Base-by-base conservation (phyloP, 2,329 filamentous ascomycete species). In the Fusarium coicis region DNA sequence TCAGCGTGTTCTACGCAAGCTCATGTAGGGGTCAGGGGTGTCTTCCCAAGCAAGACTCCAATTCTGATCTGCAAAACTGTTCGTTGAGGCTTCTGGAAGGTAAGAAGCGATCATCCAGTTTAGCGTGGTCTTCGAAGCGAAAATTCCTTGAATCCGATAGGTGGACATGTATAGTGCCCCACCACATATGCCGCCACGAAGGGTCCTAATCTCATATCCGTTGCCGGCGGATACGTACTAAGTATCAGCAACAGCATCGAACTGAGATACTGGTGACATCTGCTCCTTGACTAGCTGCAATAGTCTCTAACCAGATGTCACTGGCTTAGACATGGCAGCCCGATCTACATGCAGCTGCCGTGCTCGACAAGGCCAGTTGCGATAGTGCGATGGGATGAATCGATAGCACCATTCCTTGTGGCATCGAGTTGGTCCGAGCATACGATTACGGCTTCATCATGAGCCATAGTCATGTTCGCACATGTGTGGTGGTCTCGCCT, bases 41-140 rank as follows among this genome's bases (percentile, higher is more conserved):
- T 67, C 43, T 49, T 52, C 46, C 39, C 44, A 40, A 40, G 46
- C 47, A 62, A 43, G 43, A 26, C 34, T 34, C 40, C 40, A 65
- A 68, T 71, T 49, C 58, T 62, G 74, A 73, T 75, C 63, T 70
- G 47, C 52, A 73, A 44, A 42, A 65, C 59, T 66, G 57, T 78
- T 78, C 76, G 52, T 55, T 66, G 54, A 76, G 63, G 53, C 75
- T 78, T 78, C 76, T 76, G 69, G 76, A 78, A 78, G 66, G 57
- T 43, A 56, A 73, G 60, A 64, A 75, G 55, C 32, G 36, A 63
- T 52, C 53, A 54, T 63, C 49, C 56, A 53, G 49, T 65, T 70
- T 74, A 69, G 61, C 55, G 58, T 42, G 62, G 42, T 47, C 63
- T 60, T 57, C 50, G 42, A 57, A 54, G 30, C 39, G 46, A 60